A percentile compares a stretch with the other conserved stretches of the same genome.
phyloP scores from a whole-genome alignment of 768 basidiomycete genomes.

The Mycena polygramma region DNA sequence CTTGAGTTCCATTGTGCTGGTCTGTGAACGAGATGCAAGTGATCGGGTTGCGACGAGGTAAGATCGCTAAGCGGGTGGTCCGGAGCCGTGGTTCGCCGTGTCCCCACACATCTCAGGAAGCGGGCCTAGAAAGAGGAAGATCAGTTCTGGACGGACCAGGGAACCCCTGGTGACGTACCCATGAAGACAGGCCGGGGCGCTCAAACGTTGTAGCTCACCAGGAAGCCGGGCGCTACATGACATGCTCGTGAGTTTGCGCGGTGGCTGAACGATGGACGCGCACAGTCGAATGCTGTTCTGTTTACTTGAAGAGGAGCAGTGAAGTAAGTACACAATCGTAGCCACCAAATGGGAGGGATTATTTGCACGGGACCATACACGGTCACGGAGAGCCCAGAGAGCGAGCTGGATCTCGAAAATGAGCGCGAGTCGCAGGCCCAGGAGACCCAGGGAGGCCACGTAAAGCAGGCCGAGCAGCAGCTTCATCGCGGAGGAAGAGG shows the following conservation, averaged over 20 bases:
- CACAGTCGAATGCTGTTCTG: background rate
- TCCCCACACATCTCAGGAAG: background rate
- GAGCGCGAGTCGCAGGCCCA: conserved; percentile 25
- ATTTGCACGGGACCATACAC: background rate
- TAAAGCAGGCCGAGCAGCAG: conserved; percentile 32
- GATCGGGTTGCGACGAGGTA: no score
- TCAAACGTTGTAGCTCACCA: background rate
- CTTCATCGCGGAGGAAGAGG: conserved; percentile 17
- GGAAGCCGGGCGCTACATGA: background rate
- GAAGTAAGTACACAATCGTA: no score
- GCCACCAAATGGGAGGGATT: no score
- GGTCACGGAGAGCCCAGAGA: conserved; percentile 17
- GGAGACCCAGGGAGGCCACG: conserved; percentile 33
- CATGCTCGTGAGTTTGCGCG: background rate
- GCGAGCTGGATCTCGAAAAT: conserved; percentile 22
- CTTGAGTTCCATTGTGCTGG: no score
- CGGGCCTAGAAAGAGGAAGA: background rate
- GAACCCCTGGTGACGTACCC: background rate
- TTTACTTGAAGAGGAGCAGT: no score
- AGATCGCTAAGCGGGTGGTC: no score
- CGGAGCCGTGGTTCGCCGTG: background rate
- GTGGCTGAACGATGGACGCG: background rate
- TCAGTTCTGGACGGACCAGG: background rate
- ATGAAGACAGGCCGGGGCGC: background rate
- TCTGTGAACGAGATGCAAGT: no score